phyloP scores from a whole-genome alignment of 202 grass and related monocot species.

The Cymbopogon flexuosus region DNA sequence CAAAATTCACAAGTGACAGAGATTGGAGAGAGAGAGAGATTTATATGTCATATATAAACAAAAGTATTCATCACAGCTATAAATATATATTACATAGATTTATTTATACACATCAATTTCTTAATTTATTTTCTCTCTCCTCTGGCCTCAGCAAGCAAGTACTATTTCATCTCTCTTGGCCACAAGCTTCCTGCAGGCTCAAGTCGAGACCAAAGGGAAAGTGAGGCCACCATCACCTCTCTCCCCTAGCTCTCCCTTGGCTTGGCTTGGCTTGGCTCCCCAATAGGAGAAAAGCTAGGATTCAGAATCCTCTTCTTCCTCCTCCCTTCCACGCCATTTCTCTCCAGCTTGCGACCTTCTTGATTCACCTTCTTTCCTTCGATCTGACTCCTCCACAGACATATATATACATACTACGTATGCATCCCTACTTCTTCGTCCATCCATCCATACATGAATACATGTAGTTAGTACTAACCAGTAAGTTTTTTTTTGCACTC shows the following conservation, averaged over 20 bases:
- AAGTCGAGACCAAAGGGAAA: conserved; percentile 39
- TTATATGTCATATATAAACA: neutral
- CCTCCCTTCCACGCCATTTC: conserved; percentile 19
- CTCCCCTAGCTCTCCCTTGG: neutral
- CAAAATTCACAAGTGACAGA: neutral
- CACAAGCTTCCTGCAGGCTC: conserved; percentile 26
- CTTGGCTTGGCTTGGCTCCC: conserved; percentile 16
- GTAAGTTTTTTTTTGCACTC: neutral
- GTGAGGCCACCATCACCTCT: conserved; percentile 34
- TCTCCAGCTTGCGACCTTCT: neutral
- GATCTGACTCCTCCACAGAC: neutral
- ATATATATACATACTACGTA: neutral
- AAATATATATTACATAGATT: neutral
- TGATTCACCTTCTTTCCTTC: conserved; percentile 6
- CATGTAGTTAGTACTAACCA: neutral
- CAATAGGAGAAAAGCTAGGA: conserved; percentile 11
- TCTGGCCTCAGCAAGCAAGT: conserved; percentile 25
- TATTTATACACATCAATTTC: neutral
- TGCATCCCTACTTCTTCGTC: neutral
- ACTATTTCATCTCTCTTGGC: conserved; percentile 37
- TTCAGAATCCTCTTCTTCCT: neutral
- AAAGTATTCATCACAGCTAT: conserved; percentile 20
- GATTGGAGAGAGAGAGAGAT: neutral
- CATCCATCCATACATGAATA: neutral
- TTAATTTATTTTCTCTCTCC: neutral